phyloP scores from a whole-genome alignment of 2,329 filamentous ascomycete species.

The Aspergillus intermedius region DNA sequence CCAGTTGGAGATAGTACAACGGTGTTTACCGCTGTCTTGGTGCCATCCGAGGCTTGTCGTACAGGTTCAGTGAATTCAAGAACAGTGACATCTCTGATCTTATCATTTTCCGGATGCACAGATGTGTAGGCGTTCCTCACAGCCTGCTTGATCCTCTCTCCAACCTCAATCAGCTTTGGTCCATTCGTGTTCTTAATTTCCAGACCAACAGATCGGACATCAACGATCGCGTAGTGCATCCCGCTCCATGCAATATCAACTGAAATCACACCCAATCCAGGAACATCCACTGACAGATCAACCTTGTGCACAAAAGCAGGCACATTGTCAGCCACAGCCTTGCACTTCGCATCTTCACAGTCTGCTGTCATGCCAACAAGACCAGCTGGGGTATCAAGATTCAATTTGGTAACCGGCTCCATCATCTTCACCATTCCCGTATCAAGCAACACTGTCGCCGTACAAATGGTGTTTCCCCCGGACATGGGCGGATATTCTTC shows the following conservation, averaged over 20 bases:
- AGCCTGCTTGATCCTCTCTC: slow-evolving; percentile 38
- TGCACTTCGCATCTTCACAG: slow-evolving; percentile 39
- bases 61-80: slow-evolving; percentile 34
- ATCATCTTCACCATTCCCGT: slow-evolving; percentile 42
- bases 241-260: slow-evolving; percentile 44
- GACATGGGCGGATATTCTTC: slow-evolving; percentile 43
- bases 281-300: slow-evolving; percentile 34
- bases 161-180: slow-evolving; percentile 34
- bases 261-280: slow-evolving; percentile 32
- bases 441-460: slow-evolving; percentile 41
- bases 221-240: slow-evolving; percentile 41
- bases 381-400: slow-evolving; percentile 41
- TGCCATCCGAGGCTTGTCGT: background rate
- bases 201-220: slow-evolving; percentile 31
- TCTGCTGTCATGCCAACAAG: slow-evolving; percentile 36
- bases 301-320: slow-evolving; percentile 37
- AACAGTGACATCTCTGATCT: slow-evolving; percentile 35
- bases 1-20: slow-evolving; percentile 41
- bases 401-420: slow-evolving; percentile 36
- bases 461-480: slow-evolving; percentile 40
- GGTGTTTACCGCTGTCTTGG: slow-evolving; percentile 31
- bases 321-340: slow-evolving; percentile 39
- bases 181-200: slow-evolving; percentile 28
- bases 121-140: slow-evolving; percentile 29
- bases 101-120: slow-evolving; percentile 39